phyloP scores from a whole-genome alignment of 345 rosid genomes.

The Gossypium stocksii region DNA sequence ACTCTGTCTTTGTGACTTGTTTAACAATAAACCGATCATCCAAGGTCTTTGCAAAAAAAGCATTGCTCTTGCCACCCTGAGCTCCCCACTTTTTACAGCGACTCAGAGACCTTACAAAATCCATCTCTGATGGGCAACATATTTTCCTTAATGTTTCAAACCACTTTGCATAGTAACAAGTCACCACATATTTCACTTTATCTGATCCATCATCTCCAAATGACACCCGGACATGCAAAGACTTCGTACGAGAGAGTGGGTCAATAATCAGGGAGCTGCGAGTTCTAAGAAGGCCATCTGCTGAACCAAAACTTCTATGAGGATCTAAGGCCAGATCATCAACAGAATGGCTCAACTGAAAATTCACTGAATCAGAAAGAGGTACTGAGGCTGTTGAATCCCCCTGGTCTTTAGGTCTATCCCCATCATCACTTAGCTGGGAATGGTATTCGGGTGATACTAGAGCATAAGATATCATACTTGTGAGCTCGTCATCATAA shows the following conservation, averaged over 20 bases:
- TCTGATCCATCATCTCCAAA: constrained; percentile 72
- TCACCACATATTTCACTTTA: constrained; percentile 71
- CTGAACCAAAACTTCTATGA: constrained; percentile 50
- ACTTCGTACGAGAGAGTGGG: constrained; percentile 57
- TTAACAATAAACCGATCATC: constrained; percentile 93
- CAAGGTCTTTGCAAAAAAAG: constrained; percentile 94
- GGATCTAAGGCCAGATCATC: constrained; percentile 50
- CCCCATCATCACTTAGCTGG: constrained; percentile 46
- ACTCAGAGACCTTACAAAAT: constrained; percentile 86
- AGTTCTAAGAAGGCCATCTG: constrained; percentile 58
- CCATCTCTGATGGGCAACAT: constrained; percentile 87
- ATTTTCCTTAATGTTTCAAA: constrained; percentile 81
- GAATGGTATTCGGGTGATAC: constrained; percentile 59
- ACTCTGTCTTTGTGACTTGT: constrained; percentile 94
- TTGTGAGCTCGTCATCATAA: constrained; percentile 93
- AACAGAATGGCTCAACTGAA: constrained; percentile 34
- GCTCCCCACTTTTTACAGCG: constrained; percentile 99
- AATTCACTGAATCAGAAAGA: constrained; percentile 34
- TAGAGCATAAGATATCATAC: constrained; percentile 80
- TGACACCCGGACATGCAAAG: constrained; percentile 66
- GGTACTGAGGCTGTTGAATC: constrained; percentile 47
- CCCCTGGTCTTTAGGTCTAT: constrained; percentile 35
- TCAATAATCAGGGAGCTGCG: constrained; percentile 56
- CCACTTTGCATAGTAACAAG: constrained; percentile 77
- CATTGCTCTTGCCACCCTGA: constrained; percentile 99